Evolutionary conservation across 345 rosid species (phyloP).

Genomic region (Orychophragmus violaceus): DNA sequence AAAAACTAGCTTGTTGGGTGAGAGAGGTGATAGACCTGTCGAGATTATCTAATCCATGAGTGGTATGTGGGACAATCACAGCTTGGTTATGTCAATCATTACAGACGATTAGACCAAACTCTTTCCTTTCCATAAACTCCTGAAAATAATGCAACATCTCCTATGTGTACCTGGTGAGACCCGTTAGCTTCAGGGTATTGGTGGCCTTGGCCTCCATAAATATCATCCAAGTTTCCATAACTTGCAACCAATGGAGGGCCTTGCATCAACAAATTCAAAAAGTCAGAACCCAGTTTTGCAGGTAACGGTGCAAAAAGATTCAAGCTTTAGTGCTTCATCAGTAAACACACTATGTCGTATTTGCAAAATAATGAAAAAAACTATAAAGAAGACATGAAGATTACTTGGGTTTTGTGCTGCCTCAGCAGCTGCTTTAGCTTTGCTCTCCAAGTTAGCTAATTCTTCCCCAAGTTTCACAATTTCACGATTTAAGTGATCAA

Average conservation of each 20-base stretch:
- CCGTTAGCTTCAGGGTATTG: constrained; percentile 31
- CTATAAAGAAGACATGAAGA: neutral
- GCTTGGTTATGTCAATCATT: neutral
- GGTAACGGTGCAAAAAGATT: neutral
- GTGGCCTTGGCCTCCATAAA: constrained; percentile 29
- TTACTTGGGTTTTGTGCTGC: constrained; percentile 46
- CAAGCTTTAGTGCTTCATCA: neutral
- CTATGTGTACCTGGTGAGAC: constrained; percentile 41
- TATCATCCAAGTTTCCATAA: constrained; percentile 40
- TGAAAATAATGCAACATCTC: neutral
- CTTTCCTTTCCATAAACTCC: neutral
- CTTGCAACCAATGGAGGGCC: constrained; percentile 36
- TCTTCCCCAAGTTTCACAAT: constrained; percentile 43
- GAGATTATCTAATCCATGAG: neutral
- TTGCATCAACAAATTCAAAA: constrained; percentile 22
- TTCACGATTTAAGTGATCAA: constrained; percentile 39
- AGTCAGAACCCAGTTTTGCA: neutral
- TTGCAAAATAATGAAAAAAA: neutral
- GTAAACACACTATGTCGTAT: too few species aligned
- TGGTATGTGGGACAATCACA: neutral
- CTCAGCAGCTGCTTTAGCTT: constrained; percentile 37
- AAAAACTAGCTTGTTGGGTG: neutral
- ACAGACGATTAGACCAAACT: neutral
- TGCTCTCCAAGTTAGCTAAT: constrained; percentile 45
- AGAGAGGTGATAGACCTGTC: neutral